phyloP scores from a whole-genome alignment of 345 rosid species.

The Citrus hindsii region DNA sequence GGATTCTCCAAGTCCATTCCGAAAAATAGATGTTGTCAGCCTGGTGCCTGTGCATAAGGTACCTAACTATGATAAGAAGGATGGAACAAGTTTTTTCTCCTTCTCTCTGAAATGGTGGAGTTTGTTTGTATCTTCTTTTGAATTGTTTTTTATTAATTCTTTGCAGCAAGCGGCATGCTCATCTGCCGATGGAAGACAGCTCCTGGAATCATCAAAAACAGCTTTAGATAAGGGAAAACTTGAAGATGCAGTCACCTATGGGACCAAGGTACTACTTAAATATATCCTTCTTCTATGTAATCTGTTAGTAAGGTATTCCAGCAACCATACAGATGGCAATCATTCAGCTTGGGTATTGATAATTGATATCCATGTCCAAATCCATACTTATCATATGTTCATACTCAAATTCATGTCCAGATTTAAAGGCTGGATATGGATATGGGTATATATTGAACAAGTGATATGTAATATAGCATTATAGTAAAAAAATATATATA shows the following conservation, averaged over 20 bases:
- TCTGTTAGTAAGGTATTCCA: conserved; percentile 7
- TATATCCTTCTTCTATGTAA: conserved; percentile 3
- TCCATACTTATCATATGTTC: no score
- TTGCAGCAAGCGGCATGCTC: conserved; percentile 99
- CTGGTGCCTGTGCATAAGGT: conserved; percentile 98
- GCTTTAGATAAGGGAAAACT: conserved; percentile 99
- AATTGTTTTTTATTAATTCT: conserved; percentile 22
- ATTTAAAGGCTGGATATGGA: no score
- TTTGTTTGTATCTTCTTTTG: conserved; percentile 1
- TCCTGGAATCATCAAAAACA: conserved; percentile 96
- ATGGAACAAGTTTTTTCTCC: conserved; percentile 5
- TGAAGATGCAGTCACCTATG: conserved; percentile 96
- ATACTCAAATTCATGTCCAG: no score
- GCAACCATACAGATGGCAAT: background rate
- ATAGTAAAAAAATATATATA: no score
- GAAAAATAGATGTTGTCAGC: conserved; percentile 76
- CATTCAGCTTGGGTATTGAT: no score
- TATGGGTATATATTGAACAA: no score
- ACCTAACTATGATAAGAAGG: conserved; percentile 10
- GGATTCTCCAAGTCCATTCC: conserved; percentile 90
- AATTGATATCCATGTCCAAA: no score
- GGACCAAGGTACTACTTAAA: conserved; percentile 67
- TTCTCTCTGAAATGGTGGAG: conserved; percentile 8
- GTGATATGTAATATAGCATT: no score
- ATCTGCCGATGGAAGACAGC: conserved; percentile 99